phyloP scores from a whole-genome alignment of 768 basidiomycete genomes.

The Phylloporus rhodoxanthus region DNA sequence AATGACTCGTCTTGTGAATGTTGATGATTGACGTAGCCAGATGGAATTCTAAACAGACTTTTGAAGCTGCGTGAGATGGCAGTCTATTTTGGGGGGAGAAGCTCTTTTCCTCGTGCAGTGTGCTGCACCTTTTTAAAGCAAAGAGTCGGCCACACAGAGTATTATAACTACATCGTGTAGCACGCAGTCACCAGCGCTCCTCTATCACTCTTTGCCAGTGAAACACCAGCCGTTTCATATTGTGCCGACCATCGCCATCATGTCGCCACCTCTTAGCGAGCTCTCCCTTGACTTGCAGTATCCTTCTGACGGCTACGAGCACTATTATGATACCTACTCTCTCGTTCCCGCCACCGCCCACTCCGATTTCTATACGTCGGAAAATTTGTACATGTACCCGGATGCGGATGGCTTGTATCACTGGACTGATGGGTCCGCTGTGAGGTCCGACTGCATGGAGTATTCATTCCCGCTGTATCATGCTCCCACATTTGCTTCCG shows the following conservation, averaged over 20 bases:
- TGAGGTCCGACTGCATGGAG: conserved; percentile 22
- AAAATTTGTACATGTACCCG: conserved; percentile 27
- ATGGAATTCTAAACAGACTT: conserved; percentile 19
- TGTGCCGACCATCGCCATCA: conserved; percentile 14
- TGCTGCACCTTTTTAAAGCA: conserved; percentile 20
- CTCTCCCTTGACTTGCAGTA: conserved; percentile 16
- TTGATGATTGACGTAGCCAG: conserved; percentile 15
- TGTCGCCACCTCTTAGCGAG: conserved; percentile 24
- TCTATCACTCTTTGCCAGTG: neutral
- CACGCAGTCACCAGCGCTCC: too few relatives aligned
- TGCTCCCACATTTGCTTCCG: conserved; percentile 14
- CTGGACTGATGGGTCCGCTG: conserved; percentile 23
- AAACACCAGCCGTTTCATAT: conserved; percentile 22
- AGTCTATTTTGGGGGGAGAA: conserved; percentile 20
- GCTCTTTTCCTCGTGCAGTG: conserved; percentile 19
- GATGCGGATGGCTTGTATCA: conserved; percentile 24
- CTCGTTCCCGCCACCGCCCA: neutral
- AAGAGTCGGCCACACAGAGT: conserved; percentile 5
- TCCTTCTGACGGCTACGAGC: conserved; percentile 14
- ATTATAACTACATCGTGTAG: conserved; percentile 22
- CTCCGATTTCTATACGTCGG: conserved; percentile 23
- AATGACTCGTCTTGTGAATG: too few relatives aligned
- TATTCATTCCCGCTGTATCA: conserved; percentile 15
- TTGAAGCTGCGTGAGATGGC: conserved; percentile 19
- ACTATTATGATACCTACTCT: conserved; percentile 19